Conservation (phyloP, 768 basidiomycete genomes). For the Crepidotus variabilis region DNA sequence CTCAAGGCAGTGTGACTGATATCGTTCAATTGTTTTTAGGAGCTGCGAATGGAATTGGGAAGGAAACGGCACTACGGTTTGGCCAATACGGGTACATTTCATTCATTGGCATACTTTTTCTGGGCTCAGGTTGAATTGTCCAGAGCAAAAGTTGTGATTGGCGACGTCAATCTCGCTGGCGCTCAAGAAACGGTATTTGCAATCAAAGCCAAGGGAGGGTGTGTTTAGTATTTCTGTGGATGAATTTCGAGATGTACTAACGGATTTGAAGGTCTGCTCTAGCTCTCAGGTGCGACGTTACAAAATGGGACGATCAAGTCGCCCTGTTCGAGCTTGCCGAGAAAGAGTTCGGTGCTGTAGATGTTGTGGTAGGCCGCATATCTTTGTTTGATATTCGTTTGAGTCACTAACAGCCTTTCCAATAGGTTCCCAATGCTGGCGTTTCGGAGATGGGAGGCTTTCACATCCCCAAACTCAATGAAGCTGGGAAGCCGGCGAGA, state of each 20-base stretch:
- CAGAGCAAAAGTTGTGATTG: conserved; percentile 54
- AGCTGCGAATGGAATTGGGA: conserved; percentile 52
- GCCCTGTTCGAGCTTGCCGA: conserved; percentile 48
- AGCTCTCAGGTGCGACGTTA: conserved; percentile 45
- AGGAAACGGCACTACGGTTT: conserved; percentile 46
- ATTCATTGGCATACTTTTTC: neutral
- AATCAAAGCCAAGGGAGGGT: conserved; percentile 43
- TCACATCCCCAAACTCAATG: conserved; percentile 20
- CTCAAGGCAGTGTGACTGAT: no score
- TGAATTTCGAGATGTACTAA: no score
- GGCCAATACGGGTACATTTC: conserved; percentile 43
- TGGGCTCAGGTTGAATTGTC: neutral
- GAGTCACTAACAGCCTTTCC: neutral
- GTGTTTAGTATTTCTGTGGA: no score
- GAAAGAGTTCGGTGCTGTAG: conserved; percentile 42
- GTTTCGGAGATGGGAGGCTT: conserved; percentile 33
- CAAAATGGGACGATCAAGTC: conserved; percentile 50
- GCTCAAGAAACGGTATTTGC: conserved; percentile 36
- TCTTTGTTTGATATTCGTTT: neutral
- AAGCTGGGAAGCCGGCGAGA: conserved; percentile 38
- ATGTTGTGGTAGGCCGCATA: conserved; percentile 42
- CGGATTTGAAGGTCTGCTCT: conserved; percentile 42
- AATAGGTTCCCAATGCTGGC: conserved; percentile 48
- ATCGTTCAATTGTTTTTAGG: conserved; percentile 22
- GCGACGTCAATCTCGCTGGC: conserved; percentile 40